Conservation (phyloP, 1,139 yeast genomes). For the Yamadazyma epiphylla region DNA sequence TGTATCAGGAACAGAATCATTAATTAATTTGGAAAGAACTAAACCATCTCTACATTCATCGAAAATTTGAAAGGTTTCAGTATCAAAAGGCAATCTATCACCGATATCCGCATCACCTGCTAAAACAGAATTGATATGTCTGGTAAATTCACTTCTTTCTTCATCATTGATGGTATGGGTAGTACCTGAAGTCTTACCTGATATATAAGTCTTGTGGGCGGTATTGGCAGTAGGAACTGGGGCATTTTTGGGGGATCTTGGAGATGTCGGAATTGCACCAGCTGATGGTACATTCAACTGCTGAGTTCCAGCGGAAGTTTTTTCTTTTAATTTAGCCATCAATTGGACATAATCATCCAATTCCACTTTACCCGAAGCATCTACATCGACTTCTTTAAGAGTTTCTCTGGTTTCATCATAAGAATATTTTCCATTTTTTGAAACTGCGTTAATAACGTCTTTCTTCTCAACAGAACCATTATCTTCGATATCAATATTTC, state of each 20-base stretch:
- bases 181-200: constrained; percentile 81
- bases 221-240: constrained; percentile 48
- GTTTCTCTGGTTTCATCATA: constrained; percentile 95
- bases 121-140: constrained; percentile 89
- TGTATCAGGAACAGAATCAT: constrained; percentile 97
- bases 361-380: constrained; percentile 96
- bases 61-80: constrained; percentile 90
- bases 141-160: constrained; percentile 91
- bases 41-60: constrained; percentile 97
- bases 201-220: constrained; percentile 73
- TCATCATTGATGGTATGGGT: constrained; percentile 95
- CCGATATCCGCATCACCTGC: constrained; percentile 91
- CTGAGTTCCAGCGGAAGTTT: constrained; percentile 9
- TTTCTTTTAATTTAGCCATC: constrained; percentile 63
- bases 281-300: constrained; percentile 3
- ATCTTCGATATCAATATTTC: constrained; percentile 82
- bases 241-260: constrained; percentile 21
- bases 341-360: constrained; percentile 93
- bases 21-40: constrained; percentile 86
- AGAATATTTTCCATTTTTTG: constrained; percentile 72
- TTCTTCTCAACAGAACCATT: constrained; percentile 96
- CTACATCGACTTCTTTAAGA: constrained; percentile 83
- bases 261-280: constrained; percentile 18
- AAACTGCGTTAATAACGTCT: constrained; percentile 78
- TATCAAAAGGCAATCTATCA: constrained; percentile 81